A percentile compares a stretch with the other conserved stretches of the same genome.
Evolutionary conservation across 2,329 filamentous ascomycete genomes (phyloP).

Genomic region (Penicillium rolfsii): DNA sequence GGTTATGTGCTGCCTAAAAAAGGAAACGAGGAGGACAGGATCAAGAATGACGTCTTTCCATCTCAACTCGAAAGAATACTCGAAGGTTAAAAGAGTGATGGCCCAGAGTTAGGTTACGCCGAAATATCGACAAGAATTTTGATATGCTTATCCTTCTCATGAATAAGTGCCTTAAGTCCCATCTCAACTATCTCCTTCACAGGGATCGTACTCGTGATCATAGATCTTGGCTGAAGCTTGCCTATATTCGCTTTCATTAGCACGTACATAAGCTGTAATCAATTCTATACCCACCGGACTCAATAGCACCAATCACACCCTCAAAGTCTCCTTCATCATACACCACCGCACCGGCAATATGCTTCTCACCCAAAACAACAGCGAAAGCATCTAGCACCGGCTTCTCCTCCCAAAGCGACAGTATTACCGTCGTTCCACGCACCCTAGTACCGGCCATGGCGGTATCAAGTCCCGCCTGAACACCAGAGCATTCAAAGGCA

Average conservation of each 20-base stretch:
- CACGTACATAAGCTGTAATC: conserved; percentile 22
- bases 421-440: conserved; percentile 62
- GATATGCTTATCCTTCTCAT: conserved; percentile 65
- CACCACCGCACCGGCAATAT: conserved; percentile 52
- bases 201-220: conserved; percentile 64
- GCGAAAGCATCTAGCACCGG: conserved; percentile 59
- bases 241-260: conserved; percentile 39
- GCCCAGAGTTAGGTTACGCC: conserved; percentile 9
- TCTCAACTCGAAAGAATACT: not conserved
- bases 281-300: conserved; percentile 35
- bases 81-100: not conserved
- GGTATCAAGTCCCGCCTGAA: conserved; percentile 53
- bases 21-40: too few relatives aligned
- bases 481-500: conserved; percentile 66
- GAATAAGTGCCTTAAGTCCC: conserved; percentile 60
- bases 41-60: not conserved
- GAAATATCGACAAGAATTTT: conserved; percentile 60
- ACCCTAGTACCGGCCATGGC: conserved; percentile 56
- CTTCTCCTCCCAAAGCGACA: conserved; percentile 65
- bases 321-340: conserved; percentile 60
- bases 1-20: too few relatives aligned
- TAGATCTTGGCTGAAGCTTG: conserved; percentile 56
- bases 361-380: conserved; percentile 58
- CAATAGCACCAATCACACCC: conserved; percentile 57
- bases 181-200: conserved; percentile 61